Percentiles rank a stretch among this genome's conserved stretches.
Conservation (phyloP, 208 protist species). For the Trichomonas tenax region DNA sequence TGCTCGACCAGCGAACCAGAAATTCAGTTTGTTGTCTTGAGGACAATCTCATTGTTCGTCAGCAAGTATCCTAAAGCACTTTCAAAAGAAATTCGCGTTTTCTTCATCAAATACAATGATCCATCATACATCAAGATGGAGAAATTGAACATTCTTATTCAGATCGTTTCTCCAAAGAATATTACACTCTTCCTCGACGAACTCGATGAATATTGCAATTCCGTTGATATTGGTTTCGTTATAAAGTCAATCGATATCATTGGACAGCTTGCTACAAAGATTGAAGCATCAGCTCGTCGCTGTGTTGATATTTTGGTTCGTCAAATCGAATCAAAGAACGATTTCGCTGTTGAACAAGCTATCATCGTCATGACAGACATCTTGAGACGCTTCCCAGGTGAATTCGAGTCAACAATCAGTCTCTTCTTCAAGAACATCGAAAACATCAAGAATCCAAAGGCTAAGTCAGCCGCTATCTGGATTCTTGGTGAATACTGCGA, state of each 20-base stretch:
- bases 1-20: constrained; percentile 66
- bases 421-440: constrained; percentile 74
- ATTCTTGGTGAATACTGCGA: constrained; percentile 66
- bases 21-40: constrained; percentile 89
- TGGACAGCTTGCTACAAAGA: constrained; percentile 84
- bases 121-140: constrained; percentile 91
- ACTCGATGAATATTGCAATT: constrained; percentile 75
- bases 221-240: constrained; percentile 88
- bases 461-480: background rate
- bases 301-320: constrained; percentile 71
- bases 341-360: constrained; percentile 78
- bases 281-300: constrained; percentile 62
- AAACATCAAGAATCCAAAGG: background rate
- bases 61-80: constrained; percentile 58
- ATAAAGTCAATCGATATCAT: constrained; percentile 79
- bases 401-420: constrained; percentile 22
- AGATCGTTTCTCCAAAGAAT: constrained; percentile 64
- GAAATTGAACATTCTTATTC: constrained; percentile 84
- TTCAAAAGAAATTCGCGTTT: constrained; percentile 52
- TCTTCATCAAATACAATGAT: constrained; percentile 92
- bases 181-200: constrained; percentile 65
- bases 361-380: constrained; percentile 84
- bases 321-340: constrained; percentile 64
- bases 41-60: constrained; percentile 92
- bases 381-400: constrained; percentile 75